Base-by-base conservation (phyloP, 108 stramenopile genomes). In the Cyclostephanos invisitatus region DNA sequence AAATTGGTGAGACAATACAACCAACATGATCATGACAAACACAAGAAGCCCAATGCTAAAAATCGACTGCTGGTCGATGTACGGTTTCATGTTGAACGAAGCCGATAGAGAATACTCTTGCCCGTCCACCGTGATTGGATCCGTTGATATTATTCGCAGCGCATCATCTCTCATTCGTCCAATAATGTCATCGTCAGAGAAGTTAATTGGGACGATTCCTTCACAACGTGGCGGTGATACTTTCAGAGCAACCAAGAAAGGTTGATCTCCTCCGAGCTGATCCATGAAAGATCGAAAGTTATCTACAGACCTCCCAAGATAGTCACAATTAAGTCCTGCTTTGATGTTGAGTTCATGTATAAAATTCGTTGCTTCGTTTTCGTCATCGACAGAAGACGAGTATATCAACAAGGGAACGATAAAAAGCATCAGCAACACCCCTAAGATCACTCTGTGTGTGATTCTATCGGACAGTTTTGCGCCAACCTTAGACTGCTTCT, bases 381-480 rank as follows among this genome's bases (percentile, higher is more conserved):
- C 70, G 32, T 79, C 72, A 36, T 79, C 75, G 2, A 74, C 55
- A 27, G 74, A 63, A 59, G 78, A 73, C 55, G 82, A 67, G 57
- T 83, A 83, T 12, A 82, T 80, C 58, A 86, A 59, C 54, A 85
- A 65, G 36, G 85, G 86, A 15, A 89, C 83, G 22, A 86, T 46
- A 55, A 81, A 72, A 49, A 89, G 75, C 86, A 89, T 87, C 59
- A 83, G 40, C 35, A 89, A 75, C 9, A 89, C 86, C 17, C 72
- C 75, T 21, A 88, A 64, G 56, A 90, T 86, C 12, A 90, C 89
- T 36, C 87, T 73, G 9, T 87, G 77, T 21, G 82, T 92, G 46
- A 89, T 92, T 38, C 87, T 83, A 38, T 92, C 91, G 51, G 85
- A 85, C 38, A 92, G 75, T 53, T 82, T 85, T 3, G 80, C 84